phyloP scores from a whole-genome alignment of 2,329 filamentous ascomycete genomes.

The Colletotrichum sidae region DNA sequence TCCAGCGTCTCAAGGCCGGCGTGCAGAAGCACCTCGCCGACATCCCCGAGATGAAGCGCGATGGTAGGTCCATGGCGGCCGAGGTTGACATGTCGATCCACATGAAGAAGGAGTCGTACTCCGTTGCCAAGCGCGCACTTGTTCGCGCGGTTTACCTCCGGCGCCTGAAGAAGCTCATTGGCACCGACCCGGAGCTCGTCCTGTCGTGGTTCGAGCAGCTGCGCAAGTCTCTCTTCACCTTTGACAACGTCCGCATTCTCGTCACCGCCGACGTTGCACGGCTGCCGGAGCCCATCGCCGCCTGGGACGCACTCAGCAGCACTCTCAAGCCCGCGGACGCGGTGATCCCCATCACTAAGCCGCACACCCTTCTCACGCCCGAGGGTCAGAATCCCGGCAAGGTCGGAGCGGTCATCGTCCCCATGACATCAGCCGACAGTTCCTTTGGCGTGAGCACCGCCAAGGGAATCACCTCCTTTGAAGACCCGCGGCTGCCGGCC shows the following conservation, averaged over 20 bases:
- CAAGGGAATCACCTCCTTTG: slow-evolving; percentile 79
- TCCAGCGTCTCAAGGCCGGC: slow-evolving; percentile 70
- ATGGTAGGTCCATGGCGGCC: slow-evolving; percentile 75
- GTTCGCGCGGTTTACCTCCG: slow-evolving; percentile 91
- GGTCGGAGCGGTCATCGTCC: slow-evolving; percentile 80
- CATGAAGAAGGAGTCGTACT: slow-evolving; percentile 79
- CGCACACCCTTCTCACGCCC: slow-evolving; percentile 77
- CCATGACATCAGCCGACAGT: slow-evolving; percentile 92
- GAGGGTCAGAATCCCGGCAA: slow-evolving; percentile 81
- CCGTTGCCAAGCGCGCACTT: slow-evolving; percentile 82
- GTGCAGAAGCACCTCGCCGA: slow-evolving; percentile 89
- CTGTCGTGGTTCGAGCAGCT: slow-evolving; percentile 83
- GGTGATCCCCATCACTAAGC: slow-evolving; percentile 77
- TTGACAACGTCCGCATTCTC: slow-evolving; percentile 86
- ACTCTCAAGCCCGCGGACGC: slow-evolving; percentile 56
- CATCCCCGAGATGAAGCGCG: slow-evolving; percentile 91
- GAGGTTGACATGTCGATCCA: slow-evolving; percentile 83
- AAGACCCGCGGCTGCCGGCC: slow-evolving; percentile 82
- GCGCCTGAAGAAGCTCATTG: slow-evolving; percentile 83
- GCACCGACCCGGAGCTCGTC: slow-evolving; percentile 79
- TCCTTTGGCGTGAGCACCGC: slow-evolving; percentile 86
- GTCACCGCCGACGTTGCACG: slow-evolving; percentile 84
- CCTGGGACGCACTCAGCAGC: slow-evolving; percentile 77
- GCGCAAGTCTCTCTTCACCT: slow-evolving; percentile 80
- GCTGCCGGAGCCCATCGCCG: slow-evolving; percentile 78